These are phyloP conservation scores for Colletotrichum phormii DNA, from an alignment of 2,329 filamentous ascomycete genomes.

Conservation along the genomic window DNA sequence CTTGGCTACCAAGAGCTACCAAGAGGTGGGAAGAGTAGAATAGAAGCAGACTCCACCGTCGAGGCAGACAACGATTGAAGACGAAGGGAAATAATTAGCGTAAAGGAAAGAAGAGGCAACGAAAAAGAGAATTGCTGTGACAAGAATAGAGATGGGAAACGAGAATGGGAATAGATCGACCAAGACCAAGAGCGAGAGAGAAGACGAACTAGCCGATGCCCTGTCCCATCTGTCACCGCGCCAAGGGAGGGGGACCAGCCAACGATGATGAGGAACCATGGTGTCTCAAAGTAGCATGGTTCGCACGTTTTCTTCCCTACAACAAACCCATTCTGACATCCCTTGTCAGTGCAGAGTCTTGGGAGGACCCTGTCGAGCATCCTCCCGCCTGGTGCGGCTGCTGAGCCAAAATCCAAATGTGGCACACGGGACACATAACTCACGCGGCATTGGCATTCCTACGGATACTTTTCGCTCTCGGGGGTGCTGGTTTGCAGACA, in stretches of 20 bases:
- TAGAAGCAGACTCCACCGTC: conserved; percentile 31
- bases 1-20: conserved; percentile 7
- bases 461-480: neutral
- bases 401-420: conserved; percentile 28
- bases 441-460: neutral
- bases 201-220: conserved; percentile 24
- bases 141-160: conserved; percentile 19
- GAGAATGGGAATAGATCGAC: conserved; percentile 19
- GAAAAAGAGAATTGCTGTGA: conserved; percentile 15
- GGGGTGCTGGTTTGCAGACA: neutral
- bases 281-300: conserved; percentile 32
- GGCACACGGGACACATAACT: neutral
- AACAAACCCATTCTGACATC: neutral
- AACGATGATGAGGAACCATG: conserved; percentile 21
- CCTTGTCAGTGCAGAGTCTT: neutral
- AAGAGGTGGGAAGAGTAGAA: conserved; percentile 2
- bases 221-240: conserved; percentile 27
- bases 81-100: conserved; percentile 6
- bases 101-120: conserved; percentile 3
- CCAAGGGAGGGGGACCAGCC: conserved; percentile 12
- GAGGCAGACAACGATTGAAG: conserved; percentile 29
- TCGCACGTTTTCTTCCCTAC: conserved; percentile 21
- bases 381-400: neutral
- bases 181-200: neutral
- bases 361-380: neutral